Conservation (phyloP, 305 asterid species). For the Rubia occidens region DNA sequence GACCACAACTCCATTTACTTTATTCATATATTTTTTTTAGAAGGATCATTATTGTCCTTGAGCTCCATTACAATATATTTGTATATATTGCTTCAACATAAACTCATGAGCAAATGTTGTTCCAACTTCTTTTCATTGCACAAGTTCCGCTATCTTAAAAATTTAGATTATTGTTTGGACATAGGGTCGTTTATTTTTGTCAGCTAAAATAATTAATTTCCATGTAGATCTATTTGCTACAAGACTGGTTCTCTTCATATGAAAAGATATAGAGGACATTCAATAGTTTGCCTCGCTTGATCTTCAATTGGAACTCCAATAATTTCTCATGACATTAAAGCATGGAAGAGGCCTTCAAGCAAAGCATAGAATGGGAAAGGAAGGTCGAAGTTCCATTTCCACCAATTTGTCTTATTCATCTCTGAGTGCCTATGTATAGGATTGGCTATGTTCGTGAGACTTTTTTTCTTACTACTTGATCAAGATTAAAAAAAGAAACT, state of each 20-base stretch:
- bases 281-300: conserved; percentile 70
- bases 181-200: conserved; percentile 92
- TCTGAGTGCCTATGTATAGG: no score
- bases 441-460: no score
- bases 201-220: conserved; percentile 91
- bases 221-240: conserved; percentile 85
- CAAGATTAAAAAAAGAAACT: no score
- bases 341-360: conserved; percentile 83
- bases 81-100: no score
- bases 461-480: no score
- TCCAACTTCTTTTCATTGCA: no score
- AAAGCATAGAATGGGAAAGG: conserved; percentile 75
- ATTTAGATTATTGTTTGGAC: conserved; percentile 17
- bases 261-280: conserved; percentile 96
- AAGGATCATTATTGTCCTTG: not conserved
- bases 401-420: conserved; percentile 77
- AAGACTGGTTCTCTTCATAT: conserved; percentile 83
- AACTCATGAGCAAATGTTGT: no score
- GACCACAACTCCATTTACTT: not conserved
- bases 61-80: no score
- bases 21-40: not conserved
- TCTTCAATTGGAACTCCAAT: conserved; percentile 97
- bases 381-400: conserved; percentile 76
- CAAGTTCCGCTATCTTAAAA: not conserved
- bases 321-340: conserved; percentile 59